Evolutionary conservation across 2,329 filamentous ascomycete genomes (phyloP), one percentile per base, ranked within the genome.

Genomic region (Ophiostoma ips): DNA sequence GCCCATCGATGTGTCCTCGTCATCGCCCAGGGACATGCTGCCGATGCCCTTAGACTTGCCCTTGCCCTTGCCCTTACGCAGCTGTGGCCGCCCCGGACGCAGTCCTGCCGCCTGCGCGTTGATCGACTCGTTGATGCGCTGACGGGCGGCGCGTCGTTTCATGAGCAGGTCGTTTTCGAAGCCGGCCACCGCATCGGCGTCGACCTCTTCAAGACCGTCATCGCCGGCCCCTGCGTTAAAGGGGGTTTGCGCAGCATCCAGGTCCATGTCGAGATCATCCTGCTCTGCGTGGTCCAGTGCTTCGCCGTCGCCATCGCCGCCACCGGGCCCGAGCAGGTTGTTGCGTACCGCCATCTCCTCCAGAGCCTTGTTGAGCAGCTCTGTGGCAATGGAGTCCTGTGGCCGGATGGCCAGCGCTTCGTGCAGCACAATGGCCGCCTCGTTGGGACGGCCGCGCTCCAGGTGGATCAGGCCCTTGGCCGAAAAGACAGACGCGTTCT

Each of bases 401-500:
- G 86, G 83, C 33, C 77, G 76, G 19, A 90, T 79, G 0, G 85
- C 83, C 15, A 92, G 71, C 1, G 86, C 86, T 64, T 95, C 86
- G 58, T 96, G 92, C 24, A 96, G 70, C 3, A 87, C 80, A 10
- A 82, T 73, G 4, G 92, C 81, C 0, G 90, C 90, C 43, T 94
- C 84, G 58, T 84, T 83, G 0, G 79, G 77, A 47, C 78, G 73
- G 15, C 78, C 79, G 57, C 87, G 72, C 59, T 95, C 87, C 57
- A 96, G 75, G 50, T 90, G 72, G 12, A 94, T 83, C 15, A 96
- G 71, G 0, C 87, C 90, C 59, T 94, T 90, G 11, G 87, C 83
- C 46, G 79, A 78, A 61, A 94, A 92, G 3, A 92, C 77, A 30
- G 79, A 75, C 1, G 84, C 75, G 55, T 92, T 84, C 56, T 89